Evolutionary conservation across 139 green algal genomes (phyloP), one percentile per base, ranked within the genome.

Genomic region (Chlamydomonas asymmetrica): DNA sequence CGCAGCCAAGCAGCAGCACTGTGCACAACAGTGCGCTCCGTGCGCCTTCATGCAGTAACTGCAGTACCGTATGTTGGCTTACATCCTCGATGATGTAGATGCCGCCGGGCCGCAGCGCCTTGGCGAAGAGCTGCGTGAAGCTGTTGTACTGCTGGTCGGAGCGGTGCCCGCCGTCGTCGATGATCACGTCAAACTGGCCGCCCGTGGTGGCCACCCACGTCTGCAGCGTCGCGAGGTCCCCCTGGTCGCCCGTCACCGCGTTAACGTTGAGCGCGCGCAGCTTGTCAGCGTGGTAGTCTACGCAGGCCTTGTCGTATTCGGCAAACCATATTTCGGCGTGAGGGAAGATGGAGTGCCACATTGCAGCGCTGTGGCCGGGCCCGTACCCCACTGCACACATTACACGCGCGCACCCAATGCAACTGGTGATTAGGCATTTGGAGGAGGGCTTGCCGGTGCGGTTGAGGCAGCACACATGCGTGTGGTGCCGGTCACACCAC

Each of bases 271-370:
- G 13, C 8, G 56, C 56, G 8, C 8, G 40, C 25, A 75, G 40
- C 56, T 63, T 37, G 20, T 32, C 34, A 9, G 40, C 10, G 41
- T 38, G 35, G 31, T 23, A 8, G 34, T 75, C 40, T 43, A 75
- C 56, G 63, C 45, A 63, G 8, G 62, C 4, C 8, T 59, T 13
- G 18, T 59, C 37, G 41, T 48, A 75, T 43, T 63, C 67, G 10
- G 67, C 67, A 63, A 75, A 75, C 67, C 67, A 75, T 29, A 75
- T 57, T 13, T 75, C 56, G 5, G 32, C 67, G 23, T 75, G 35
- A 10, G 39, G 67, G 41, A 75, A 75, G n/a, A 61, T 34, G 20
- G 16, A 23, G 6, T 18, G 40, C 67, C 67, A 75, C 18, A 75
- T 23, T 8, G 8, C 8, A n/a, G 56, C 56, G 25, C 56, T 63